Base-by-base conservation (phyloP, 2,329 filamentous ascomycete genomes). In the Xylogone sp. region DNA sequence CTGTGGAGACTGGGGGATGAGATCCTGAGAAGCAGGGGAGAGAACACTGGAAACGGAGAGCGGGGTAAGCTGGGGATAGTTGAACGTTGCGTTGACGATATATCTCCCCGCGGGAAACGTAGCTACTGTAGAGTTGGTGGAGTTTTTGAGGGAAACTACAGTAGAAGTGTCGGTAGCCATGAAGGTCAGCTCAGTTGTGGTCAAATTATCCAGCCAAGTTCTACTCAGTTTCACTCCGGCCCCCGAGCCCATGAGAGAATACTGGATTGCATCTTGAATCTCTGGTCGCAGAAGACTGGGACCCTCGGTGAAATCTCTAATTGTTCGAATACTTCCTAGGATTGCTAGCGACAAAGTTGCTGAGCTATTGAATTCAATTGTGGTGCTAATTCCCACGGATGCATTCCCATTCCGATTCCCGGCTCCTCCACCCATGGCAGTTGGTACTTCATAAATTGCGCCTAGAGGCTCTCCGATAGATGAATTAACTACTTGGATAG, bases 231-330 rank as follows among this genome's bases (percentile, higher is more conserved):
- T 64, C 1, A 75, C 74, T 2, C 75, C 75, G 5, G 34, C n/a
- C 2, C 74, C 75, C 12, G 69, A 65, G 1, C 68, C 63, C 3
- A 68, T 61, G 7, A 61, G 54, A 0, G 68, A 66, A 52, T 76
- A 71, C 0, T 71, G 65, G 43, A 81, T 71, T 0, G 75, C 76
- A 59, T 80, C 69, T 56, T 86, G 83, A 10, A 86, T 78, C 13
- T 70, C 61, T 0, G 78, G 72, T 19, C 68, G 68, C 5, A 86
- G 68, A 3, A 76, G 63, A 47, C 75, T 77, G 1, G 75, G 74
- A 0, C 82, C 82, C 63, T 86, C 82, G 1, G 76, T 76, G 56
- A 80, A 84, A 58, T 86, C 82, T 39, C 83, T 75, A 55, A 87
- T 83, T 1, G 77, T 82, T 9, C 82, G 71, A 27, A 86, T 76